These are phyloP conservation scores for Lichenothelia convexa DNA, from an alignment of 495 filamentous ascomycete genomes.

Conservation along the genomic window DNA sequence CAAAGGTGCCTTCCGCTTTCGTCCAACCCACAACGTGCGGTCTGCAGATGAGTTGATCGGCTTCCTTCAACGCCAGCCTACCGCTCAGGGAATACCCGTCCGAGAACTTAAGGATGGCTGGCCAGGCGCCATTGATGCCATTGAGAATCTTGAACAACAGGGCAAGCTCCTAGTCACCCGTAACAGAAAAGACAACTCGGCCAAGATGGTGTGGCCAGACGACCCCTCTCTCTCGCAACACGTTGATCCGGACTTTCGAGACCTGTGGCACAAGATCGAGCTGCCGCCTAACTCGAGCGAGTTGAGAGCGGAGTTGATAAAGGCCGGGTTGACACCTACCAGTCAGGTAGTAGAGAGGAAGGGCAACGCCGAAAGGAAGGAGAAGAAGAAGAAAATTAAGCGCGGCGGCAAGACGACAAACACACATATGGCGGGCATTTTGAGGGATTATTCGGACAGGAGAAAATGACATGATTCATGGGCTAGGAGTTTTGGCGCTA, in stretches of 20 bases:
- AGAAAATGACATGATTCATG: too few species aligned
- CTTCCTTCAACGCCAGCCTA: constrained; percentile 61
- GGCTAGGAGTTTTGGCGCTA: too few species aligned
- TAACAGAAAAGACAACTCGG: constrained; percentile 80
- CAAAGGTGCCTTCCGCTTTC: constrained; percentile 48
- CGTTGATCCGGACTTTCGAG: constrained; percentile 66
- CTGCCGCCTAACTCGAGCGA: constrained; percentile 52
- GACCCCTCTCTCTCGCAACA: constrained; percentile 55
- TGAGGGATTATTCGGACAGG: constrained; percentile 64
- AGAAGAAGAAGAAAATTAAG: constrained; percentile 46
- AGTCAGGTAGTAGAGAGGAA: constrained; percentile 37
- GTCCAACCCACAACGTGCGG: constrained; percentile 61
- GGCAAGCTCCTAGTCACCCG: constrained; percentile 68
- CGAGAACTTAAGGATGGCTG: constrained; percentile 90
- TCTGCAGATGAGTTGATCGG: constrained; percentile 54
- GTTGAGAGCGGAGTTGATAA: constrained; percentile 40
- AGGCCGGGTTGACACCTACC: constrained; percentile 20
- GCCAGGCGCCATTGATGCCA: constrained; percentile 59
- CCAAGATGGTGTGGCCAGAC: constrained; percentile 76
- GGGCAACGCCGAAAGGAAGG: constrained; percentile 42
- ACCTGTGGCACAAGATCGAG: constrained; percentile 64
- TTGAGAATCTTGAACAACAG: constrained; percentile 57
- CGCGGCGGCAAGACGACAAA: constrained; percentile 77
- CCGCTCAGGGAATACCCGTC: constrained; percentile 63
- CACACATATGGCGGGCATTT: constrained; percentile 72